Evolutionary conservation across 2,329 filamentous ascomycete genomes (phyloP).

Genomic region (Fusarium sterilihyphosum): DNA sequence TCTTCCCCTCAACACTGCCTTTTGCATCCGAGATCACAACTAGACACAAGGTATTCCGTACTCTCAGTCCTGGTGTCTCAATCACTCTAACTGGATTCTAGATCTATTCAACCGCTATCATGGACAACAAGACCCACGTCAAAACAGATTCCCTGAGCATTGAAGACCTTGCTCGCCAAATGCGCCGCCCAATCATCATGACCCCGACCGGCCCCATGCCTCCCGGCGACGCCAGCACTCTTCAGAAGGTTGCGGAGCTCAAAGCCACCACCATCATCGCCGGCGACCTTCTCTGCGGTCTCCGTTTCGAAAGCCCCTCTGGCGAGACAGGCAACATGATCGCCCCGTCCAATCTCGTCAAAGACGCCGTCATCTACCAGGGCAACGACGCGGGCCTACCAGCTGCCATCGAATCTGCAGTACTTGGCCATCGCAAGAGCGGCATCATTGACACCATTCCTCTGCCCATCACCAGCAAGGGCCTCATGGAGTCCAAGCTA

Average conservation of each 20-base stretch:
- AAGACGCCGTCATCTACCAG: neutral
- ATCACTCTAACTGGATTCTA: neutral
- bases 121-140: neutral
- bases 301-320: neutral
- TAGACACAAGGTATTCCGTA: neutral
- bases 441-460: neutral
- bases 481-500: neutral
- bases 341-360: rapidly evolving
- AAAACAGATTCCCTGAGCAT: neutral
- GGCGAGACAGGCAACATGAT: neutral
- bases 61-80: neutral
- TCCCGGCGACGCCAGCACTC: neutral
- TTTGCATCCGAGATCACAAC: neutral
- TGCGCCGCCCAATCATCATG: neutral
- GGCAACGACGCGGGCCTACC: neutral
- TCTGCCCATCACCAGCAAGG: neutral
- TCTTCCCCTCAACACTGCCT: neutral
- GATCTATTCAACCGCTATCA: neutral
- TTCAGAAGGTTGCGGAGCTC: rapidly evolving
- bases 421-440: neutral
- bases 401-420: neutral
- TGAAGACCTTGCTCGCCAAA: neutral
- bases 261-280: neutral
- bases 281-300: neutral
- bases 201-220: neutral